These are phyloP conservation scores for Clonostachys rhizophaga DNA, from an alignment of 2,329 filamentous ascomycete species.

Conservation along the genomic window DNA sequence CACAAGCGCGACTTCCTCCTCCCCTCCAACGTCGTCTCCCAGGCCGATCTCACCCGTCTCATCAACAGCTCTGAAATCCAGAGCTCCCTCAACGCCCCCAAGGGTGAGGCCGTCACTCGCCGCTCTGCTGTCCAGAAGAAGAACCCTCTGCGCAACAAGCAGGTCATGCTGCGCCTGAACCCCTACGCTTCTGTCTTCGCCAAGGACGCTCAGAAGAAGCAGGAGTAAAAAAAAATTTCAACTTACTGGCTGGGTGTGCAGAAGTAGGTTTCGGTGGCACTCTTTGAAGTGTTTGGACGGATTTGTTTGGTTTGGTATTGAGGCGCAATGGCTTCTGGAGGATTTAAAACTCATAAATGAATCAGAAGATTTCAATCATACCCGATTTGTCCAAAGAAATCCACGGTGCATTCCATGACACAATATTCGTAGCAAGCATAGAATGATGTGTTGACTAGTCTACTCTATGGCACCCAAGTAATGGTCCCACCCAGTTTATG, in stretches of 20 bases:
- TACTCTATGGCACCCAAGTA: too few species aligned
- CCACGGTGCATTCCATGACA: too few species aligned
- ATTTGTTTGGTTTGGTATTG: constrained; percentile 23
- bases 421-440: background rate
- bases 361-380: background rate
- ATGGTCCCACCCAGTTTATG: too few species aligned
- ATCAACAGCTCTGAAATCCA: constrained; percentile 99
- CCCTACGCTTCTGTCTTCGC: constrained; percentile 90
- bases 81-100: constrained; percentile 87
- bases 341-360: background rate
- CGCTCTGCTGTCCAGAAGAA: constrained; percentile 95
- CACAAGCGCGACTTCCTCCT: constrained; percentile 99
- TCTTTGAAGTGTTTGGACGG: background rate
- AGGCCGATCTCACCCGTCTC: constrained; percentile 92
- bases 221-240: constrained; percentile 22
- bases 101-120: constrained; percentile 87
- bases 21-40: constrained; percentile 84
- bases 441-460: background rate
- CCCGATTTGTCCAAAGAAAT: background rate
- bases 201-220: constrained; percentile 52
- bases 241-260: constrained; percentile 4
- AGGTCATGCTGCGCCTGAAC: constrained; percentile 97
- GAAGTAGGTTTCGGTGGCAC: background rate
- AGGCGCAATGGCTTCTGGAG: constrained; percentile 29
- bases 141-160: constrained; percentile 99